phyloP scores from a whole-genome alignment of 2,329 filamentous ascomycete genomes.

The Scytalidium sp. region DNA sequence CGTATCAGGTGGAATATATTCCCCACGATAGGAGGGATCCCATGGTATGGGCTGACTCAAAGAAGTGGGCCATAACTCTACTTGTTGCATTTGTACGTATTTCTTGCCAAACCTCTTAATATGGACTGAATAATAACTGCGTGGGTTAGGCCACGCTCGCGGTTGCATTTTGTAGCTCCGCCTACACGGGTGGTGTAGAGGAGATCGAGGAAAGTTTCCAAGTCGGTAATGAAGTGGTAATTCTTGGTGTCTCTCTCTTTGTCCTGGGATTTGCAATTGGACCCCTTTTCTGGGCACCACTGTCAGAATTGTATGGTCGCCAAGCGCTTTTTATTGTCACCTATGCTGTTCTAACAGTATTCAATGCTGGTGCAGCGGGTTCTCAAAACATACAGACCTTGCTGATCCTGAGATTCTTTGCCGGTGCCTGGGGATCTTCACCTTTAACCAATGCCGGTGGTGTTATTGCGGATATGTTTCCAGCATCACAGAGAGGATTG shows the following conservation, averaged over 20 bases:
- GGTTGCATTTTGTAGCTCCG: constrained; percentile 21
- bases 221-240: constrained; percentile 31
- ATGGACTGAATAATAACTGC: constrained; percentile 38
- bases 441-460: constrained; percentile 61
- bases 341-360: constrained; percentile 53
- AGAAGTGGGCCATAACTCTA: constrained; percentile 48
- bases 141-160: constrained; percentile 44
- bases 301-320: constrained; percentile 51
- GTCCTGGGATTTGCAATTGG: constrained; percentile 39
- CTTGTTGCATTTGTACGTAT: constrained; percentile 59
- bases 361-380: constrained; percentile 55
- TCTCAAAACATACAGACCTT: constrained; percentile 54
- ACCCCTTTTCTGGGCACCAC: constrained; percentile 33
- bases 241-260: constrained; percentile 38
- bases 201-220: constrained; percentile 39
- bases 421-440: constrained; percentile 56
- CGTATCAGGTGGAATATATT: constrained; percentile 51
- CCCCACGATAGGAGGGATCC: constrained; percentile 53
- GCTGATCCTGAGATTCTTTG: constrained; percentile 64
- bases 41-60: constrained; percentile 39
- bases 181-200: constrained; percentile 36
- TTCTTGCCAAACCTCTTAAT: constrained; percentile 33
- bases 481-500: constrained; percentile 48
- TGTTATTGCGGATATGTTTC: constrained; percentile 61
- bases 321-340: constrained; percentile 55